phyloP scores from a whole-genome alignment of 306 rosid species.

The Sindora glabra region DNA sequence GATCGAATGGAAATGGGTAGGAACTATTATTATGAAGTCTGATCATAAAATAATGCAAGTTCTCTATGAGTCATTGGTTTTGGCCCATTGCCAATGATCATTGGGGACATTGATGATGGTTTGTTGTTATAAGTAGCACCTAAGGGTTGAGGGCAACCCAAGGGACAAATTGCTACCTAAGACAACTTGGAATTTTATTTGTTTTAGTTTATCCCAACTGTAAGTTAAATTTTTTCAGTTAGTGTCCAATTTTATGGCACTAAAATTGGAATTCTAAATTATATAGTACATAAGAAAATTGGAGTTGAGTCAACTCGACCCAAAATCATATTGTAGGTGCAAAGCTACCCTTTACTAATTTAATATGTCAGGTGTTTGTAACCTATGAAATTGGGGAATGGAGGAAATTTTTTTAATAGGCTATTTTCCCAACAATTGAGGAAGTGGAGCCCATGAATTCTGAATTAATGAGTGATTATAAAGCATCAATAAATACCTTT shows the following conservation, averaged over 20 bases:
- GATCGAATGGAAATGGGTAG: background rate
- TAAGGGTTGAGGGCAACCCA: background rate
- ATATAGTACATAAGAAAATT: background rate
- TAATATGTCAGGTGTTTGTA: background rate
- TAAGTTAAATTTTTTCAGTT: background rate
- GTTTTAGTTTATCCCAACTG: background rate
- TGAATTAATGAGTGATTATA: background rate
- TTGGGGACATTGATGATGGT: background rate
- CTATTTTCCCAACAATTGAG: background rate
- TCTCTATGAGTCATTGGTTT: background rate
- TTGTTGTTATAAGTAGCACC: background rate
- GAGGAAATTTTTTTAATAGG: constrained; percentile 1
- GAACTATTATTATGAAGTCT: background rate
- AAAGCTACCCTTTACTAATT: background rate
- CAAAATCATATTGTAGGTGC: background rate
- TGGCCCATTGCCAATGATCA: background rate
- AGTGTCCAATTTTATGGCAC: background rate
- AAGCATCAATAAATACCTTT: background rate
- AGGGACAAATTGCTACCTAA: background rate
- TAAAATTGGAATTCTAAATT: background rate
- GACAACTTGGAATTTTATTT: constrained; percentile 2
- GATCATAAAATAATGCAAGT: background rate
- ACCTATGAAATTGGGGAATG: background rate
- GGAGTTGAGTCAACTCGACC: background rate
- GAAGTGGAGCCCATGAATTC: constrained; percentile 3